Evolutionary conservation across 306 rosid genomes (phyloP).

Genomic region (Castanea sativa): DNA sequence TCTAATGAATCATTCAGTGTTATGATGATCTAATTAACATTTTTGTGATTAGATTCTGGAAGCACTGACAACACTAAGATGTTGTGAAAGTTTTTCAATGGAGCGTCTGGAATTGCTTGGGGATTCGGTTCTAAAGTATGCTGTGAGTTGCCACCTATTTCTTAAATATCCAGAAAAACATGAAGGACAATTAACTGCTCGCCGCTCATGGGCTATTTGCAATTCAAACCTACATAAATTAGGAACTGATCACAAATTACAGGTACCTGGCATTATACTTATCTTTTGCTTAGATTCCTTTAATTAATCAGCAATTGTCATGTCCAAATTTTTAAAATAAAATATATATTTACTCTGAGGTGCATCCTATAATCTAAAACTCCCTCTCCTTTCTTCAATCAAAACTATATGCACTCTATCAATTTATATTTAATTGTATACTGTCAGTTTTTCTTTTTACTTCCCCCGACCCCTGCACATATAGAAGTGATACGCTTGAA

Average conservation of each 20-base stretch:
- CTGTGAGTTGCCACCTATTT: conserved; percentile 77
- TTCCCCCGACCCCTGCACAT: too few relatives aligned
- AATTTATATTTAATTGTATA: too few relatives aligned
- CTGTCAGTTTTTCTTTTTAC: too few relatives aligned
- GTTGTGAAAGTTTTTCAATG: conserved; percentile 74
- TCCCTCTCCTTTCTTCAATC: too few relatives aligned
- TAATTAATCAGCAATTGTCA: too few relatives aligned
- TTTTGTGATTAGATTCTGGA: conserved; percentile 61
- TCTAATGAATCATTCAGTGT: conserved; percentile 7
- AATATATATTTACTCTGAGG: too few relatives aligned
- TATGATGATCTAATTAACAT: conserved; percentile 10
- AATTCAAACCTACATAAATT: conserved; percentile 70
- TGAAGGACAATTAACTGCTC: conserved; percentile 74
- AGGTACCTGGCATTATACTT: conserved; percentile 41
- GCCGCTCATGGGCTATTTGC: conserved; percentile 49
- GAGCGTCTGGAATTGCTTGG: conserved; percentile 98
- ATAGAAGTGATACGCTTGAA: too few relatives aligned
- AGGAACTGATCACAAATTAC: conserved; percentile 63
- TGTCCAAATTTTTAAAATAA: too few relatives aligned
- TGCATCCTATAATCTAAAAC: too few relatives aligned
- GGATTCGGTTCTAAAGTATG: conserved; percentile 86
- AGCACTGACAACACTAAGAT: conserved; percentile 83
- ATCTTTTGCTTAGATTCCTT: neutral
- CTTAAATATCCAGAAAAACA: conserved; percentile 70
- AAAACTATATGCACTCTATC: too few relatives aligned